Evolutionary conservation across 108 stramenopile genomes (phyloP).

Genomic region (Discostella stelligeroides): DNA sequence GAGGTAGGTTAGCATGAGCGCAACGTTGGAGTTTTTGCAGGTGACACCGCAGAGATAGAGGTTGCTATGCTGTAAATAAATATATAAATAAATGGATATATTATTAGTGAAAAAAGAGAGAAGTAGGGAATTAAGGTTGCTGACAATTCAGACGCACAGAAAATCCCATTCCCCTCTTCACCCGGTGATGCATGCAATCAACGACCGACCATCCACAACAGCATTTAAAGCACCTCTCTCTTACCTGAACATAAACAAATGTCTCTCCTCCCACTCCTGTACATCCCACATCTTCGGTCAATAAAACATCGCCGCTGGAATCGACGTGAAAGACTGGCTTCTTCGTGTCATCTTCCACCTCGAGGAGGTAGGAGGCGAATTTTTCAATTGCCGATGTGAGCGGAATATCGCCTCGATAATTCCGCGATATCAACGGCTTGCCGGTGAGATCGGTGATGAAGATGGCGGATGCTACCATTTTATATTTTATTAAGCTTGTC

Average conservation of each 20-base stretch:
- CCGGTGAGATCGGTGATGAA: conserved; percentile 90
- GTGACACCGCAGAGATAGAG: conserved; percentile 97
- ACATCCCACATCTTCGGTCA: conserved; percentile 61
- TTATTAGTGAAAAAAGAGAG: no score
- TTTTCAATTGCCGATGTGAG: conserved; percentile 77
- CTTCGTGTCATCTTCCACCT: conserved; percentile 83
- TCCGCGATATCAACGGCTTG: conserved; percentile 97
- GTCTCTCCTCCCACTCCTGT: conserved; percentile 68
- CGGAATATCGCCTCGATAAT: conserved; percentile 98
- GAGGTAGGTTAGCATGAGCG: conserved; percentile 92
- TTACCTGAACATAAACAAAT: conserved; percentile 84
- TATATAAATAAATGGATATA: no score
- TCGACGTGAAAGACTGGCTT: conserved; percentile 87
- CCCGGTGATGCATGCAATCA: background rate
- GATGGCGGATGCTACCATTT: conserved; percentile 89
- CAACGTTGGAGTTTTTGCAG: conserved; percentile 95
- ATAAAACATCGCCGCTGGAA: conserved; percentile 59
- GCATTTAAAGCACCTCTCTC: conserved; percentile 33
- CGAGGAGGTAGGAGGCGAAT: conserved; percentile 76
- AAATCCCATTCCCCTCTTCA: background rate
- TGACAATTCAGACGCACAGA: no score
- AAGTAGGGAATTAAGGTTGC: no score
- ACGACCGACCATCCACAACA: no score
- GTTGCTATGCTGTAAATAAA: conserved; percentile 91
- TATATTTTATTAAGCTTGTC: no score